phyloP scores from a whole-genome alignment of 495 filamentous ascomycete genomes.

The Hypoxylon perforatum region DNA sequence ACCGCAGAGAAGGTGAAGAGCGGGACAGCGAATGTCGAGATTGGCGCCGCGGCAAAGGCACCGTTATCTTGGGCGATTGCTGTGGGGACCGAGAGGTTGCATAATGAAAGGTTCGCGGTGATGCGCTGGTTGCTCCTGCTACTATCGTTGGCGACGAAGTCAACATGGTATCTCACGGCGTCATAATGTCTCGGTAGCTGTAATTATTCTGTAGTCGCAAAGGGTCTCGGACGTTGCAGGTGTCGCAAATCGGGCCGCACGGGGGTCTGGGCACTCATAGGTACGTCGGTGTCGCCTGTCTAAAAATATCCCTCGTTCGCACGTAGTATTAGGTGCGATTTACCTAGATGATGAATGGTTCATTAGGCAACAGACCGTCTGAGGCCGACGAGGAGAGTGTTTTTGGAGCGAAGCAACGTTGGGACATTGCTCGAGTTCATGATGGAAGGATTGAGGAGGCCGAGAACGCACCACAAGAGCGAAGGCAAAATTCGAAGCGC shows the following conservation, averaged over 20 bases:
- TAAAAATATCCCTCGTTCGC: constrained; percentile 14
- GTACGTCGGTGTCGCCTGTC: constrained; percentile 18
- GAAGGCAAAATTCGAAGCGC: constrained; percentile 28
- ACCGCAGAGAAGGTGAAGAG: constrained; percentile 51
- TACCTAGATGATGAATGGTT: constrained; percentile 18
- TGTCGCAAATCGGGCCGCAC: constrained; percentile 32
- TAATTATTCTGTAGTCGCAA: constrained; percentile 14
- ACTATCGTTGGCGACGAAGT: constrained; percentile 57
- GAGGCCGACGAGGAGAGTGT: constrained; percentile 24
- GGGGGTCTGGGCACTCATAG: constrained; percentile 26
- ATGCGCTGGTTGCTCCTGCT: constrained; percentile 54
- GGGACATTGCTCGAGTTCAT: constrained; percentile 35
- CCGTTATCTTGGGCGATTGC: constrained; percentile 57
- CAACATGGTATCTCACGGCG: constrained; percentile 59
- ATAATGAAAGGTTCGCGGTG: constrained; percentile 61
- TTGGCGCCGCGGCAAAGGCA: constrained; percentile 57
- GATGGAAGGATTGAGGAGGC: constrained; percentile 29
- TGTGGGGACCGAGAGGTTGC: constrained; percentile 55
- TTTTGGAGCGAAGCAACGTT: constrained; percentile 32
- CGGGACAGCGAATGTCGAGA: constrained; percentile 51
- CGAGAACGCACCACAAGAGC: constrained; percentile 30
- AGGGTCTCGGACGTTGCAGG: background rate
- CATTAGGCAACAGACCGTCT: constrained; percentile 26
- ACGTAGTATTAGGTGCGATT: constrained; percentile 3
- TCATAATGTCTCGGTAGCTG: constrained; percentile 38